phyloP scores from a whole-genome alignment of 768 basidiomycete genomes.

The Mycena galopus region DNA sequence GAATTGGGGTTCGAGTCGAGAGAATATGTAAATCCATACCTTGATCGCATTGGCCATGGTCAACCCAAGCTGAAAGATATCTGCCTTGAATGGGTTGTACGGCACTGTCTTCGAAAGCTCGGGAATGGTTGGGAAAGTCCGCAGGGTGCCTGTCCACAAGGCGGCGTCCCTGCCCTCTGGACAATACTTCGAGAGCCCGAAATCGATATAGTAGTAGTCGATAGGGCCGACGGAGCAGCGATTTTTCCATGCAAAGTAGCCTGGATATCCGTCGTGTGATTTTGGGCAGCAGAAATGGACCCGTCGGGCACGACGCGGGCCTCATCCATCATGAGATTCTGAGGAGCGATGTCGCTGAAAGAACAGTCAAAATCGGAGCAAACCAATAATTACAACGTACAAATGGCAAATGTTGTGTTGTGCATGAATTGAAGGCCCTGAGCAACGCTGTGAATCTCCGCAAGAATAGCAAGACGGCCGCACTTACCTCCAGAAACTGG shows the following conservation, averaged over 20 bases:
- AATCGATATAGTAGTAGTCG: conserved; percentile 35
- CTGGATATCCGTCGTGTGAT: conserved; percentile 1
- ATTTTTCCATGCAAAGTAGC: conserved; percentile 9
- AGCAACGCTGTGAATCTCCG: too few species aligned
- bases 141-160: background rate
- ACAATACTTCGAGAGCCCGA: conserved; percentile 12
- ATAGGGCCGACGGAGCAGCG: conserved; percentile 18
- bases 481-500: too few species aligned
- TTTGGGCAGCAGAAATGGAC: conserved; percentile 13
- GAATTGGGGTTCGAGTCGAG: background rate
- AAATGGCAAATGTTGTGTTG: too few species aligned
- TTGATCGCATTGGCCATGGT: conserved; percentile 8
- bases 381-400: too few species aligned
- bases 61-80: conserved; percentile 25
- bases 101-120: conserved; percentile 24
- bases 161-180: conserved; percentile 20
- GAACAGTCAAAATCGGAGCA: too few species aligned
- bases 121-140: conserved; percentile 16
- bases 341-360: too few species aligned
- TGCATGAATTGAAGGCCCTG: too few species aligned
- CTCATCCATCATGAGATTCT: conserved; percentile 35
- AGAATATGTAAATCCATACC: too few species aligned
- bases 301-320: conserved; percentile 22
- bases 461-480: too few species aligned
- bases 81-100: conserved; percentile 27